A percentile compares a stretch with the other conserved stretches of the same genome.
Conservation (phyloP, 352 stramenopile species). For the Phytophthora vignae region DNA sequence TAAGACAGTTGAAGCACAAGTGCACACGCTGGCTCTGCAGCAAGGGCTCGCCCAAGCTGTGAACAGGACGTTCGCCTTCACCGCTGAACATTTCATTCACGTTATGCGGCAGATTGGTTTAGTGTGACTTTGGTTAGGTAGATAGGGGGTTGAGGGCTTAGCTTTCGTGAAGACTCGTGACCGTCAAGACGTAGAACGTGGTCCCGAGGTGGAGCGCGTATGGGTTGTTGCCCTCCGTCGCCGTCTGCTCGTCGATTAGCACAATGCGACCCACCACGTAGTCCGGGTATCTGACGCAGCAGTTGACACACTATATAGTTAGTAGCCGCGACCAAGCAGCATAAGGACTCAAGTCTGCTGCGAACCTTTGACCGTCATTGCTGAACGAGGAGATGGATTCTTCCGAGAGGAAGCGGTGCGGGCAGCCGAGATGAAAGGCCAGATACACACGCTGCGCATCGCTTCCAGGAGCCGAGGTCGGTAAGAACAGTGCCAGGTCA, state of each 20-base stretch:
- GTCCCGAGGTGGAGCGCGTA: slow-evolving; percentile 80
- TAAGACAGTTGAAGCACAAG: slow-evolving; percentile 21
- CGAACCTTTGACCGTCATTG: slow-evolving; percentile 79
- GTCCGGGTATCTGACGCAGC: slow-evolving; percentile 76
- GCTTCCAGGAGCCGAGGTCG: slow-evolving; percentile 81
- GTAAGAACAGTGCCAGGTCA: slow-evolving; percentile 86
- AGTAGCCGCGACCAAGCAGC: not conserved
- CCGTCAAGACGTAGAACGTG: slow-evolving; percentile 90
- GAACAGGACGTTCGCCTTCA: slow-evolving; percentile 24
- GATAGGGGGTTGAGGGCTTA: slow-evolving; percentile 35
- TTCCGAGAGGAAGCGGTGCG: slow-evolving; percentile 87
- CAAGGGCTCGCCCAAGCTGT: slow-evolving; percentile 22
- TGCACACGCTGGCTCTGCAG: slow-evolving; percentile 37
- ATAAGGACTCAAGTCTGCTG: slow-evolving; percentile 1
- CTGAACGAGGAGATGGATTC: slow-evolving; percentile 91
- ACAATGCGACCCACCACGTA: slow-evolving; percentile 90
- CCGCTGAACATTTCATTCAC: slow-evolving; percentile 43
- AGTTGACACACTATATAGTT: slow-evolving; percentile 7
- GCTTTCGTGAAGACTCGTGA: slow-evolving; percentile 83
- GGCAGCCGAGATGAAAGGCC: slow-evolving; percentile 87
- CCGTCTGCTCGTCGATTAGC: slow-evolving; percentile 88
- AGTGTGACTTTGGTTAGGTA: slow-evolving; percentile 2
- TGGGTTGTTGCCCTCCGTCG: slow-evolving; percentile 82
- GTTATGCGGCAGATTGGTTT: slow-evolving; percentile 32
- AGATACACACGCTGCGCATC: slow-evolving; percentile 84